Evolutionary conservation across 2,329 filamentous ascomycete species (phyloP).

Genomic region (Seiridium unicorne): DNA sequence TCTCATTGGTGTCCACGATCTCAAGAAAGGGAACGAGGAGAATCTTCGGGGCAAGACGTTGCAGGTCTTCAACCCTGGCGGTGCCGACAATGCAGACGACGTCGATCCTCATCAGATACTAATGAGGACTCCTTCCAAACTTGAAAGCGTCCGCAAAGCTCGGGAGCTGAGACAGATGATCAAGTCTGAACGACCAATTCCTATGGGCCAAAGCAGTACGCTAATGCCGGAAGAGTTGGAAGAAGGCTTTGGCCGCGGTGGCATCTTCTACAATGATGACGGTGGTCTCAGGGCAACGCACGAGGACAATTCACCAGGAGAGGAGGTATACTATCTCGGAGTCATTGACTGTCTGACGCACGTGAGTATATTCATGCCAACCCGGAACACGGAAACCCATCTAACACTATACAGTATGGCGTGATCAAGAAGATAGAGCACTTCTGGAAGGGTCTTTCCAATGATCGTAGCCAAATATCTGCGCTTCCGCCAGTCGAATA

Average conservation of each 20-base stretch:
- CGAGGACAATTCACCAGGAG: conserved; percentile 78
- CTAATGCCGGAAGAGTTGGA: conserved; percentile 90
- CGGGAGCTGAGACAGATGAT: conserved; percentile 89
- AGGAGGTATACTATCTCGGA: conserved; percentile 96
- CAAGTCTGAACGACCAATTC: conserved; percentile 88
- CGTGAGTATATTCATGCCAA: conserved; percentile 54
- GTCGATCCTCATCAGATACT: conserved; percentile 61
- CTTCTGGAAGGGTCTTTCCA: conserved; percentile 91
- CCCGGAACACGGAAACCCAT: conserved; percentile 2
- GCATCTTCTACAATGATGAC: conserved; percentile 91
- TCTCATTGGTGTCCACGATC: conserved; percentile 89
- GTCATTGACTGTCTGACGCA: conserved; percentile 98
- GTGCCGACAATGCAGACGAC: conserved; percentile 61
- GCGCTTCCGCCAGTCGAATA: conserved; percentile 88
- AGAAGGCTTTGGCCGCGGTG: conserved; percentile 66
- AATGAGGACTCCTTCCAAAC: conserved; percentile 85
- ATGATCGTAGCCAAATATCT: conserved; percentile 84
- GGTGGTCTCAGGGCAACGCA: conserved; percentile 92
- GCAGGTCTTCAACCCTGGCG: conserved; percentile 89
- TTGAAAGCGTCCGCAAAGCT: conserved; percentile 89
- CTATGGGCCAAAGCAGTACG: conserved; percentile 77
- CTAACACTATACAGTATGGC: conserved; percentile 64
- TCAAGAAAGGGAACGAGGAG: conserved; percentile 89
- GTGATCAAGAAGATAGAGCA: conserved; percentile 93
- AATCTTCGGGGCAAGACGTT: conserved; percentile 87